Evolutionary conservation across 176 grass and related monocot species (phyloP).

Genomic region (Carex myosuroides): DNA sequence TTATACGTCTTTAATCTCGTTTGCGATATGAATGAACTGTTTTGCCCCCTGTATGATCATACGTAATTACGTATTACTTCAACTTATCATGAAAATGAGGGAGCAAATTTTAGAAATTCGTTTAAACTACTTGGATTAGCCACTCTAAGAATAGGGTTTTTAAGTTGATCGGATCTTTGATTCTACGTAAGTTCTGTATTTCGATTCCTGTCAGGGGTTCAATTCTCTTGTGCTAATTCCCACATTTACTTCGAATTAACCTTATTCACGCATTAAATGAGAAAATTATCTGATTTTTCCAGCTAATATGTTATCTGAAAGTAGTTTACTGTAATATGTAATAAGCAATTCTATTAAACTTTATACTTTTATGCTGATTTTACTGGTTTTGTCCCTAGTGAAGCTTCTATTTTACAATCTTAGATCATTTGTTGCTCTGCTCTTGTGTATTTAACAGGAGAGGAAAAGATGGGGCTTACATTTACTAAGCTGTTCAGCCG

Average conservation of each 20-base stretch:
- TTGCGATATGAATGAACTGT: neutral
- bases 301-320: neutral
- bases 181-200: neutral
- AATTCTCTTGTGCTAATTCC: neutral
- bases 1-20: neutral
- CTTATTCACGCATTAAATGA: neutral
- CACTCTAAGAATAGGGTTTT: neutral
- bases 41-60: neutral
- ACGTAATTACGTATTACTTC: neutral
- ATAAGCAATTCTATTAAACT: neutral
- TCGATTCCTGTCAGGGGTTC: neutral
- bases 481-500: constrained; percentile 24
- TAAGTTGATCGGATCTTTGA: neutral
- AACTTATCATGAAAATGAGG: neutral
- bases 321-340: neutral
- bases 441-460: constrained; percentile 8
- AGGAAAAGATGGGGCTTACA: constrained; percentile 20
- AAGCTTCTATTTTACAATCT: neutral
- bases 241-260: neutral
- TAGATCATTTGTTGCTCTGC: neutral
- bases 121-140: neutral
- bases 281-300: neutral
- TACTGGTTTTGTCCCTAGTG: neutral
- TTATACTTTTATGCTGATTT: neutral
- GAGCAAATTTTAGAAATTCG: neutral